Base-by-base conservation (phyloP, 257 asterid genomes). In the Primulina eburnea region DNA sequence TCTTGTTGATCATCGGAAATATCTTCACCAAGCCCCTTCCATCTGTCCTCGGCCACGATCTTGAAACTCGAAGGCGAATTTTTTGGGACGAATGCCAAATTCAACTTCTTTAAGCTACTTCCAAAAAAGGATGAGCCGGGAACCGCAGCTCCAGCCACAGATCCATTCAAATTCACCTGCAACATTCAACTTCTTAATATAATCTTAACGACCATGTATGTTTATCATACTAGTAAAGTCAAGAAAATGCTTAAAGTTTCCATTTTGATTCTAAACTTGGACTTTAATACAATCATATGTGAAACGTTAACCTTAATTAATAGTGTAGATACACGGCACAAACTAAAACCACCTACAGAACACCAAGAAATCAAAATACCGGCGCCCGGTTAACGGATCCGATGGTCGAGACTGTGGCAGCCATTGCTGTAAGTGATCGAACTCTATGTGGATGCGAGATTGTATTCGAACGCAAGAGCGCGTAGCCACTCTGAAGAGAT, bases 1-100 rank as follows among this genome's bases (percentile, higher is more conserved):
- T 90, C 97, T 67, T 90, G 97, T 50, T 88, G 97, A 30, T 90
- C 97, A 55, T 90, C 97, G 0, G 95, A 90, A 4, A 17, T 17
- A 60, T 90, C 97, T 7, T 59, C 58, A 12, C 34, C 66, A 5
- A 90, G 89, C 2, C 92, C 97, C 81, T 76, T 81, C 97, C 97
- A 90, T 70, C 72, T 77, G 82, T 90, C 97, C 65, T 82, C 88
- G 0, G 82, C 87, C 0, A 77, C 85, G 32, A 87, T 83, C 75
- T 77, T 90, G 26, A 88, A 75, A 77, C 60, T 80, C 9, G 83
- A 75, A 0, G 84, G 21, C 0, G 82, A 71, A 29, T 18, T 73
- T 73, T 75, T 88, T 0, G 91, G 79, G 60, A 21, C 7, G 62
- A 30, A 47, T 14, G 83, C 55, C 1, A 80, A 50, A 26, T 70